These are phyloP conservation scores for Ilyonectria robusta DNA, from an alignment of 2,329 filamentous ascomycete genomes.

Conservation along the genomic window DNA sequence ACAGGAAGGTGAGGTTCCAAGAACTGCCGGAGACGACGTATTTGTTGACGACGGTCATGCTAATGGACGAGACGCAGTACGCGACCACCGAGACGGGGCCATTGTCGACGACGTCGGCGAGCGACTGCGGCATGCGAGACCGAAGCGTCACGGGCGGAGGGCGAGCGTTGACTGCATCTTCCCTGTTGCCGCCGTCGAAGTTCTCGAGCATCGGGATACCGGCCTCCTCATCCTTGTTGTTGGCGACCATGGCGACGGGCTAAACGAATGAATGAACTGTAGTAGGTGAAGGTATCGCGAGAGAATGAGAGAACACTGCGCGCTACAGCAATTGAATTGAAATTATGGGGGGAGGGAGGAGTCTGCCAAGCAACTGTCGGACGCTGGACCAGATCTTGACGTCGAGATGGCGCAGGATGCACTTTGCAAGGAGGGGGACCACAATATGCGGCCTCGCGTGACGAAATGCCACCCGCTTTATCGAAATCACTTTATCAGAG, in stretches of 20 bases:
- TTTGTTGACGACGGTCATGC: constrained; percentile 99
- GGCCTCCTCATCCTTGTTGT: neutral
- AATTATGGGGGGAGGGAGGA: no score
- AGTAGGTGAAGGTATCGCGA: neutral
- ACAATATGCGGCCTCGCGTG: no score
- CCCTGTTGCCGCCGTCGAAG: neutral
- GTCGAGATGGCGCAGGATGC: no score
- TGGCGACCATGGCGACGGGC: neutral
- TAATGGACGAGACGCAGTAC: constrained; percentile 94
- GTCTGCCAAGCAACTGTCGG: no score
- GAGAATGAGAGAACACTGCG: neutral
- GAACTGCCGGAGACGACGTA: constrained; percentile 92
- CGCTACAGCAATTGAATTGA: neutral
- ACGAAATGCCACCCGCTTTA: no score
- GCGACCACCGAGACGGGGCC: constrained; percentile 85
- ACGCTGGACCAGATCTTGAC: no score
- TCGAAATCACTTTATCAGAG: no score
- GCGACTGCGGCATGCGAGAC: neutral
- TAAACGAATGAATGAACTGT: neutral
- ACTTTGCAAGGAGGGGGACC: no score
- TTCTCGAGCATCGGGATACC: neutral
- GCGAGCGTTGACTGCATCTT: neutral
- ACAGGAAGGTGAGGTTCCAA: constrained; percentile 98
- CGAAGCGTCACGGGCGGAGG: neutral
- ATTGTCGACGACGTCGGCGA: constrained; percentile 75